A percentile compares a stretch with the other conserved stretches of the same genome.
phyloP scores from a whole-genome alignment of 1,139 yeast species.

The Zygosaccharomyces sapae region DNA sequence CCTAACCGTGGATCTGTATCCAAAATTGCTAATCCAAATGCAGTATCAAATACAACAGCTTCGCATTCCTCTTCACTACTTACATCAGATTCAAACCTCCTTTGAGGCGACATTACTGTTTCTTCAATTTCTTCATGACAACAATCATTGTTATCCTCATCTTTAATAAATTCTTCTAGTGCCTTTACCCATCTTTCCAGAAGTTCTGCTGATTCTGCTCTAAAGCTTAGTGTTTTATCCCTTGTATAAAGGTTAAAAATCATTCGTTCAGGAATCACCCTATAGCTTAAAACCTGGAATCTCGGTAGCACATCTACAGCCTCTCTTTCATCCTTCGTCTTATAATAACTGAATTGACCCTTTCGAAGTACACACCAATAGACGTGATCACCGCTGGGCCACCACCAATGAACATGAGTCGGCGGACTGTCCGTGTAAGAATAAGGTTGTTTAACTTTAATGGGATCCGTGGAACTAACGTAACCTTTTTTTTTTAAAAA shows the following conservation, averaged over 20 bases:
- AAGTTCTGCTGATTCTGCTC: slow-evolving; percentile 10
- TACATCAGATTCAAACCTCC: neutral
- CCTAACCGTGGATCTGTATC: slow-evolving; percentile 5
- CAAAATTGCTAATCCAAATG: slow-evolving; percentile 7
- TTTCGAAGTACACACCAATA: slow-evolving; percentile 56
- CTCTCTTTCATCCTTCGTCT: slow-evolving; percentile 54
- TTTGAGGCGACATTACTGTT: neutral
- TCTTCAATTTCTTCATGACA: neutral
- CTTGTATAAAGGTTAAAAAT: slow-evolving; percentile 20
- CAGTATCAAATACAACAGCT: neutral
- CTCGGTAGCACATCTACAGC: slow-evolving; percentile 47
- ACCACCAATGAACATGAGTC: slow-evolving; percentile 7
- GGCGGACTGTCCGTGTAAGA: slow-evolving; percentile 6
- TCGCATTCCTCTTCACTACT: slow-evolving; percentile 12
- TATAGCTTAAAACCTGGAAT: slow-evolving; percentile 36
- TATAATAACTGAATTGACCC: slow-evolving; percentile 54
- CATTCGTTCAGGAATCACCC: slow-evolving; percentile 13
- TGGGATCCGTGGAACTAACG: neutral
- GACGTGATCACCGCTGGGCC: slow-evolving; percentile 11
- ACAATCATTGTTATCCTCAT: neutral
- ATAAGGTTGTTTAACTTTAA: slow-evolving; percentile 1
- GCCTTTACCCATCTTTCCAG: slow-evolving; percentile 18
- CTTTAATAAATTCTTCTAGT: slow-evolving; percentile 13
- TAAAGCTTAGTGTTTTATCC: slow-evolving; percentile 20
- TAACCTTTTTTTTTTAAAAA: slow-evolving; percentile 12